Conservation (phyloP, 2,329 filamentous ascomycete species). For the Seiridium unicorne region DNA sequence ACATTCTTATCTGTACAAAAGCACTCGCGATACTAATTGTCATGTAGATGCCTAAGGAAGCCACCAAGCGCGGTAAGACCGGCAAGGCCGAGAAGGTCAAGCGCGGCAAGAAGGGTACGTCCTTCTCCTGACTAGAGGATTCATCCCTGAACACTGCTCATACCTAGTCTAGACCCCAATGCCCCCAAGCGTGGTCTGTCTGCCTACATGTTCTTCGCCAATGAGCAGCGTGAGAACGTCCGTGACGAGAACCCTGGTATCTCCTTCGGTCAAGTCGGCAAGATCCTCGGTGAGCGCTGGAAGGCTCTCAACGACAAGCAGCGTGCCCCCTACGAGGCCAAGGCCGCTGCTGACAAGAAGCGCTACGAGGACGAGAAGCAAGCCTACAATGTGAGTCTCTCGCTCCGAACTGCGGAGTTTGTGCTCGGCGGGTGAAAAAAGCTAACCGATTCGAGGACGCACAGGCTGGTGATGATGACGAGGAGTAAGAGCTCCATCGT, state of each 20-base stretch:
- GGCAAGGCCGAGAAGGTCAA: conserved; percentile 56
- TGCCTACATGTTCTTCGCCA: conserved; percentile 99
- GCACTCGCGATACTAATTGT: conserved; percentile 20
- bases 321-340: conserved; percentile 90
- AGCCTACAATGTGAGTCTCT: conserved; percentile 73
- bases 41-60: conserved; percentile 57
- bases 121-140: background rate
- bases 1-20: too few species aligned
- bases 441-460: conserved; percentile 27
- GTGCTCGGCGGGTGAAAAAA: conserved; percentile 13
- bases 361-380: conserved; percentile 98
- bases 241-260: conserved; percentile 98
- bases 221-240: conserved; percentile 97
- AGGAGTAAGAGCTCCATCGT: conserved; percentile 14
- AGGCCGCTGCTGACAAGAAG: conserved; percentile 98
- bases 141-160: background rate
- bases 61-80: conserved; percentile 49
- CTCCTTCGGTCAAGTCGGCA: conserved; percentile 96
- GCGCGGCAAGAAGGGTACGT: conserved; percentile 56
- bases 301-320: conserved; percentile 95
- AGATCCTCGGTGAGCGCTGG: conserved; percentile 97
- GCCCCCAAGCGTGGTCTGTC: conserved; percentile 99
- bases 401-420: background rate
- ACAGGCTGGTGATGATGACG: conserved; percentile 58
- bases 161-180: conserved; percentile 71